Conservation (phyloP, 169 alveolate species). For the Cyclospora cayetanensis region DNA sequence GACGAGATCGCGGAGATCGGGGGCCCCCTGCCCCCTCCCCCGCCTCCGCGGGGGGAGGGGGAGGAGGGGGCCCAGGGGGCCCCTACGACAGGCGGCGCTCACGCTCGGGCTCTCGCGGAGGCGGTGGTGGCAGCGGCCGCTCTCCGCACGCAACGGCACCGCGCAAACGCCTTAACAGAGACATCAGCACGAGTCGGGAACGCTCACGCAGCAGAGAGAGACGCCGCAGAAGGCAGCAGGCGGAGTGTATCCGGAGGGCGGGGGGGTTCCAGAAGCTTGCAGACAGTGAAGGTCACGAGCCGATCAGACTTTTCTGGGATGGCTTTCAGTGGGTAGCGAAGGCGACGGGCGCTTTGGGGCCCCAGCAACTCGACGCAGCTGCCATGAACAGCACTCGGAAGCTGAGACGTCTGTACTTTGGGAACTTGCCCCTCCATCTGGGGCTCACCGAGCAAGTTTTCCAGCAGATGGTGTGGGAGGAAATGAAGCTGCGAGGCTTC, state of each 20-base stretch:
- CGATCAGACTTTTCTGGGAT: constrained; percentile 92
- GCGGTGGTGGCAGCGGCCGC: not conserved
- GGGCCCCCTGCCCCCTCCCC: too few relatives aligned
- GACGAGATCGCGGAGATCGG: not conserved
- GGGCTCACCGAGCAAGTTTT: constrained; percentile 91
- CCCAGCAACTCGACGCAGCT: constrained; percentile 85
- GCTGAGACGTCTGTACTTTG: constrained; percentile 89
- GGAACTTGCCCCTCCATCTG: constrained; percentile 88
- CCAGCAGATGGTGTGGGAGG: constrained; percentile 90
- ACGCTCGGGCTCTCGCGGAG: not conserved
- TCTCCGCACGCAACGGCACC: not conserved
- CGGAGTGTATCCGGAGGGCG: constrained; percentile 82
- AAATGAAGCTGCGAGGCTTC: constrained; percentile 87
- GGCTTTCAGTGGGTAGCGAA: constrained; percentile 96
- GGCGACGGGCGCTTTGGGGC: constrained; percentile 82
- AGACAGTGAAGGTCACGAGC: constrained; percentile 91
- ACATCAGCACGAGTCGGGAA: constrained; percentile 20
- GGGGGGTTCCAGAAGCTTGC: constrained; percentile 93
- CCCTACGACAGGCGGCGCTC: not conserved
- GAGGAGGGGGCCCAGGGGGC: not conserved
- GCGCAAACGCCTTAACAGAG: constrained; percentile 24
- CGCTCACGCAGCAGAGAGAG: constrained; percentile 80
- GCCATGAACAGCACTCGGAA: constrained; percentile 90
- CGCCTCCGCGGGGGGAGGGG: too few relatives aligned
- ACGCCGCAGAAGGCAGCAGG: constrained; percentile 74